These are phyloP conservation scores for Hemisphaericaspora subhashii DNA, from an alignment of 1,139 yeast species.

Conservation along the genomic window DNA sequence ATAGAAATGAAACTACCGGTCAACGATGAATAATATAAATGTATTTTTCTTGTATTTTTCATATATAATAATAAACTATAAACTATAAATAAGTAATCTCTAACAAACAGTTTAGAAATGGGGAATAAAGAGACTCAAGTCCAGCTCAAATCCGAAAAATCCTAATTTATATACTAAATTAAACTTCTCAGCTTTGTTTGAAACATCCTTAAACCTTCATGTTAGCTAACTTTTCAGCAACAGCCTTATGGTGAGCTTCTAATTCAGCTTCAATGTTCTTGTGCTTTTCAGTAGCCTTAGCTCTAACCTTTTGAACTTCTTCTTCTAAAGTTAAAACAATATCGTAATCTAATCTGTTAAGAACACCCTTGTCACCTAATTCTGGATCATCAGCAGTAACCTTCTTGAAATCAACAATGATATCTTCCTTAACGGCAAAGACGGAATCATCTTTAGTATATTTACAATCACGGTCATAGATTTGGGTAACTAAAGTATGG, in stretches of 20 bases:
- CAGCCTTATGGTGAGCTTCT: conserved; percentile 9
- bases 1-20: too few relatives aligned
- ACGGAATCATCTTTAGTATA: conserved; percentile 28
- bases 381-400: conserved; percentile 9
- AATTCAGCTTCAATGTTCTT: conserved; percentile 7
- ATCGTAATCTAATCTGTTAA: conserved; percentile 18
- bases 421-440: conserved; percentile 32
- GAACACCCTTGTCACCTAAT: conserved; percentile 12
- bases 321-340: conserved; percentile 19
- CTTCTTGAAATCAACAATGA: conserved; percentile 23
- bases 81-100: too few relatives aligned
- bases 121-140: not conserved
- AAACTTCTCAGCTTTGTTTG: not conserved
- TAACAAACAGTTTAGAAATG: not conserved
- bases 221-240: conserved; percentile 8
- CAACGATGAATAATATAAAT: too few relatives aligned
- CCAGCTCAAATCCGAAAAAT: conserved; percentile 1
- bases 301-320: conserved; percentile 14
- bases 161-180: not conserved
- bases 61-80: not conserved
- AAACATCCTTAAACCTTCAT: conserved; percentile 1
- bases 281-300: conserved; percentile 9
- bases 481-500: conserved; percentile 29
- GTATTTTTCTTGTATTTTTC: too few relatives aligned
- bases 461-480: conserved; percentile 23